Percentiles rank a stretch among this genome's conserved stretches.
These are phyloP conservation scores for Fonsecaea monophora DNA, from an alignment of 2,329 filamentous ascomycete species.

Conservation along the genomic window DNA sequence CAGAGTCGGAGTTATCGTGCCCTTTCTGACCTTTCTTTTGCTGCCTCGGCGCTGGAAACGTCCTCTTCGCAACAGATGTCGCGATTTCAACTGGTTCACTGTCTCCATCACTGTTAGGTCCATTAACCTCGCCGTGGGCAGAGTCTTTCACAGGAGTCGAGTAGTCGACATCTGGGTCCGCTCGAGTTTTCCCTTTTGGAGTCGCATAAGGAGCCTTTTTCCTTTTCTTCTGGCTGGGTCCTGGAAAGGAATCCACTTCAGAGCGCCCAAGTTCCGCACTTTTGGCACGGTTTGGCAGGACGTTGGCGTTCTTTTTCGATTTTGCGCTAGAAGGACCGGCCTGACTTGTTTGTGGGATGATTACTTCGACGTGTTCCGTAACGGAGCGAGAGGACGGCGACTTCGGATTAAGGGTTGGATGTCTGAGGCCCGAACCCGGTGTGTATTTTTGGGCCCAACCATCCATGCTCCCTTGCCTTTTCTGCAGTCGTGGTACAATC, in stretches of 20 bases:
- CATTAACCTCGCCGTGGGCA: not conserved
- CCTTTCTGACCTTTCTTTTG: conserved; percentile 4
- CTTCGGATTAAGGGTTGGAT: conserved; percentile 26
- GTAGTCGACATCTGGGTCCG: conserved; percentile 31
- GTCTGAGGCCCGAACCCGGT: conserved; percentile 25
- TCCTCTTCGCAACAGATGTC: conserved; percentile 33
- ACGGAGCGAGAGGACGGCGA: conserved; percentile 13
- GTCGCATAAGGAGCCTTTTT: conserved; percentile 28
- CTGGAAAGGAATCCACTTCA: not conserved
- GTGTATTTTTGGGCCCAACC: conserved; percentile 31
- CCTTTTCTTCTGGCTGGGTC: conserved; percentile 12
- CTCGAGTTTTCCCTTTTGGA: conserved; percentile 33
- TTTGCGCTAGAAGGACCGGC: conserved; percentile 24
- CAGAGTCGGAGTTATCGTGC: conserved; percentile 26
- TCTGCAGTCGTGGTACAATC: conserved; percentile 27
- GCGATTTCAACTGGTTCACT: conserved; percentile 27
- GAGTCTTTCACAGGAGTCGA: conserved; percentile 22
- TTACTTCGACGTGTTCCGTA: conserved; percentile 23
- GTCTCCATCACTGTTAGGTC: conserved; percentile 2
- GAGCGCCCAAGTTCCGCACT: not conserved
- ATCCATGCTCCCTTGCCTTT: conserved; percentile 32
- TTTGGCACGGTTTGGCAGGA: not conserved
- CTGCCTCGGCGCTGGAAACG: conserved; percentile 12
- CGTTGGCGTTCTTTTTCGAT: not conserved
- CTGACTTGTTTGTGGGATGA: conserved; percentile 28